Percentiles rank a stretch among this genome's conserved stretches.
Conservation (phyloP, 2,329 filamentous ascomycete species). For the Pleomassaria siparia region DNA sequence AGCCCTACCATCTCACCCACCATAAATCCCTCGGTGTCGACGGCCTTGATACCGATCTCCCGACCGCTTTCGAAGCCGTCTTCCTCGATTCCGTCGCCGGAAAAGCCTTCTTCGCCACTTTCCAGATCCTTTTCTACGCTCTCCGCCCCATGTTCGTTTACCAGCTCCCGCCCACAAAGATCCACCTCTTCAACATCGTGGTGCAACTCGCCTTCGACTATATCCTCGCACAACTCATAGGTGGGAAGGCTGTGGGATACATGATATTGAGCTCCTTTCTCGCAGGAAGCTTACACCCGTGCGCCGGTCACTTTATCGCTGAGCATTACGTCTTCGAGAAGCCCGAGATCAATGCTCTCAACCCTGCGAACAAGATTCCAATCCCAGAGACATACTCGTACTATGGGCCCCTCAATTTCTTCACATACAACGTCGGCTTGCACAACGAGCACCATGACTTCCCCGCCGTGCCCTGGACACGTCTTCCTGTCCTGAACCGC, state of each 20-base stretch:
- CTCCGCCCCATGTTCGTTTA: constrained; percentile 94
- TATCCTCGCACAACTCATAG: constrained; percentile 62
- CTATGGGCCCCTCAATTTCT: constrained; percentile 86
- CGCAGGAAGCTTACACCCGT: constrained; percentile 88
- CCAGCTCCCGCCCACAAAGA: constrained; percentile 79
- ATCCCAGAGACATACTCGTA: constrained; percentile 96
- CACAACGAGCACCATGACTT: constrained; percentile 99
- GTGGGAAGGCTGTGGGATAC: constrained; percentile 72
- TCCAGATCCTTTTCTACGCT: constrained; percentile 99
- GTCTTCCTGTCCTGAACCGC: constrained; percentile 72
- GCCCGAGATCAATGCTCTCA: constrained; percentile 55
- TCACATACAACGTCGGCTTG: constrained; percentile 96
- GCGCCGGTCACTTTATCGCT: constrained; percentile 96
- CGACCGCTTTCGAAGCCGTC: constrained; percentile 85
- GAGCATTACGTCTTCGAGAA: constrained; percentile 69
- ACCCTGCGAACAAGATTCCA: constrained; percentile 52
- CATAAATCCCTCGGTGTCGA: constrained; percentile 98
- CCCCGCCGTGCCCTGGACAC: constrained; percentile 92
- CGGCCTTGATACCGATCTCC: constrained; percentile 93
- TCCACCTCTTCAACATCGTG: constrained; percentile 80
- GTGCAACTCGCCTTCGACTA: constrained; percentile 79
- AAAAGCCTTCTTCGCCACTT: constrained; percentile 98
- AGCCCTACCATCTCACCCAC: constrained; percentile 97
- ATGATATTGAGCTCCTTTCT: constrained; percentile 88
- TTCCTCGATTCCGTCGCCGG: constrained; percentile 93